These are phyloP conservation scores for Boletus speciosus DNA, from an alignment of 768 basidiomycete species.

Conservation along the genomic window DNA sequence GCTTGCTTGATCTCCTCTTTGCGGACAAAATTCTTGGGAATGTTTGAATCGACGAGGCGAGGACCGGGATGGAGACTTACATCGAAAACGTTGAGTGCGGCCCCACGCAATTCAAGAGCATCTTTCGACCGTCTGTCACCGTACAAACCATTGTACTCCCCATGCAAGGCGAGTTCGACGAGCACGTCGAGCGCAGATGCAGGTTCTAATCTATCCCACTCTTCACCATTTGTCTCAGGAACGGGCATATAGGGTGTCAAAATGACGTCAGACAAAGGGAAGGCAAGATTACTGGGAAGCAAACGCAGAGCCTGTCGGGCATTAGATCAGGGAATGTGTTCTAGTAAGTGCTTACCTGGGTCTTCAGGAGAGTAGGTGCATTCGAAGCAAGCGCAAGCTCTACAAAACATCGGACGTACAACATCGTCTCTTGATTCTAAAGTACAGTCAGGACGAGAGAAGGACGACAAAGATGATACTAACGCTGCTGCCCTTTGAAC, in stretches of 20 bases:
- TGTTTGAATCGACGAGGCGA: background rate
- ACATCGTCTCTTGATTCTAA: constrained; percentile 54
- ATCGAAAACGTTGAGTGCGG: constrained; percentile 81
- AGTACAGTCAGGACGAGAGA: constrained; percentile 1
- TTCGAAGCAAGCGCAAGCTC: constrained; percentile 94
- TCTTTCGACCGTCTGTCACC: constrained; percentile 58
- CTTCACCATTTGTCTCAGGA: constrained; percentile 82
- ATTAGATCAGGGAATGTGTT: constrained; percentile 26
- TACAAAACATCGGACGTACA: constrained; percentile 72
- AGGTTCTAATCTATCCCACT: constrained; percentile 85
- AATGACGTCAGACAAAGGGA: constrained; percentile 63
- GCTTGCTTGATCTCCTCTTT: constrained; percentile 68
- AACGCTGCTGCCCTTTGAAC: constrained; percentile 64
- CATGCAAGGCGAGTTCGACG: constrained; percentile 78
- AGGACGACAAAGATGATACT: constrained; percentile 25
- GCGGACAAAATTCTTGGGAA: constrained; percentile 65
- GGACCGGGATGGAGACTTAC: constrained; percentile 38
- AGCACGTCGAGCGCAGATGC: constrained; percentile 80
- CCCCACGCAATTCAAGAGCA: constrained; percentile 68
- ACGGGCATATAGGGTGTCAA: constrained; percentile 74
- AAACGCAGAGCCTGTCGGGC: constrained; percentile 50
- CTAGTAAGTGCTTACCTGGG: constrained; percentile 52
- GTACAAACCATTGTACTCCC: constrained; percentile 76
- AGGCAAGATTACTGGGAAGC: constrained; percentile 52
- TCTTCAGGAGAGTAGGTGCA: constrained; percentile 82